Evolutionary conservation across 257 asterid genomes (phyloP).

Genomic region (Solanum virginianum): DNA sequence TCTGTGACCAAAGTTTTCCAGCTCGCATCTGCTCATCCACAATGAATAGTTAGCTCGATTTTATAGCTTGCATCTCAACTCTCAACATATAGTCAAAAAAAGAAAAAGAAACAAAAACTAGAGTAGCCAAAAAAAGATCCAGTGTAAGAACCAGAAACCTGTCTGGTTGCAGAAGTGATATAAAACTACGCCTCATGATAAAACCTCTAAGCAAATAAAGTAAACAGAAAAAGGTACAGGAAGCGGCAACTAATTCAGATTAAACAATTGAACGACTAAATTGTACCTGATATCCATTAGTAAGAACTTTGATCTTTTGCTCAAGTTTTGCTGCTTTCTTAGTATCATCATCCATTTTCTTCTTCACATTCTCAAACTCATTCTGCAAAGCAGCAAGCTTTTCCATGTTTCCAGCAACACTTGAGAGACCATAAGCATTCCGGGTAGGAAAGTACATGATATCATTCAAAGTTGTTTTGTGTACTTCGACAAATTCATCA

Average conservation of each 20-base stretch:
- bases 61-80: neutral
- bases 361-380: constrained; percentile 79
- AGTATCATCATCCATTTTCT: constrained; percentile 80
- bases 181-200: neutral
- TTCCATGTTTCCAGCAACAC: constrained; percentile 83
- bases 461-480: constrained; percentile 63
- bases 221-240: neutral
- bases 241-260: neutral
- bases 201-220: neutral
- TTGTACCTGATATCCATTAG: constrained; percentile 84
- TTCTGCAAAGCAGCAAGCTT: constrained; percentile 71
- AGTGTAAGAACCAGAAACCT: neutral
- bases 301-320: constrained; percentile 80
- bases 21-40: constrained; percentile 48
- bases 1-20: constrained; percentile 65
- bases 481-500: constrained; percentile 79
- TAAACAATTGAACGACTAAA: neutral
- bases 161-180: neutral
- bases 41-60: neutral
- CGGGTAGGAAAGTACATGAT: constrained; percentile 87
- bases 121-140: neutral
- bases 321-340: constrained; percentile 78
- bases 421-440: constrained; percentile 66
- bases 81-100: neutral
- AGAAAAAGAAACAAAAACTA: neutral